Evolutionary conservation across 2,329 filamentous ascomycete genomes (phyloP), one percentile per base, ranked within the genome.

Genomic region (Fusarium sp.): DNA sequence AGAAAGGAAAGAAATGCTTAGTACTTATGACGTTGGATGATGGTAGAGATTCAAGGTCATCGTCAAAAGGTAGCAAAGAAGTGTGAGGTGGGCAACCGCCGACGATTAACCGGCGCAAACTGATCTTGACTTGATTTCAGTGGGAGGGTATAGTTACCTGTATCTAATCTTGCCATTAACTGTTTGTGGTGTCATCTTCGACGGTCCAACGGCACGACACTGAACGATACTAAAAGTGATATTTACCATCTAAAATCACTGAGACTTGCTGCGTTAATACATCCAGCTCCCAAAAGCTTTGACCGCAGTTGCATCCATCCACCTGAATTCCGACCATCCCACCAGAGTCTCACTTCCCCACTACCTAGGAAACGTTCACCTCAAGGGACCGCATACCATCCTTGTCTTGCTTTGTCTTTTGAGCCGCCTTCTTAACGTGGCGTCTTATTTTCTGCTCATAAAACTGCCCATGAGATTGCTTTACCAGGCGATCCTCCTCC

Each of bases 101-200:
- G 79, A 70, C 31, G 42, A 78, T 80, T 79, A 78, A 60, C 79
- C 79, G 79, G 76, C 77, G 76, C 75, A 77, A 73, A 67, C 59
- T 47, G 45, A 54, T 35, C n/a, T 58, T 36, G 50, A 57, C 6
- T n/a, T 47, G 15, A 39, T 33, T 28, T 53, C 15, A 33, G 35
- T 35, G 26, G 16, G 31, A 56, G 58, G 57, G 45, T 53, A n/a
- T n/a, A n/a, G n/a, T 35, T 30, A 31, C 16, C n/a, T 47, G 31
- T 47, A 45, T 65, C 39, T 45, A 41, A 61, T 64, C 56, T 63
- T 38, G 38, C 18, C 22, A 44, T 39, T 22, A 20, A 41, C 62
- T 65, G 10, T 20, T 47, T 54, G 50, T 31, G 41, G n/a, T n/a
- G 45, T 47, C 41, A 35, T 36, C 36, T 28, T 47, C 28, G 41